These are phyloP conservation scores for Cenchrus americanus DNA, from an alignment of 176 grass and related monocot species.

Conservation along the genomic window DNA sequence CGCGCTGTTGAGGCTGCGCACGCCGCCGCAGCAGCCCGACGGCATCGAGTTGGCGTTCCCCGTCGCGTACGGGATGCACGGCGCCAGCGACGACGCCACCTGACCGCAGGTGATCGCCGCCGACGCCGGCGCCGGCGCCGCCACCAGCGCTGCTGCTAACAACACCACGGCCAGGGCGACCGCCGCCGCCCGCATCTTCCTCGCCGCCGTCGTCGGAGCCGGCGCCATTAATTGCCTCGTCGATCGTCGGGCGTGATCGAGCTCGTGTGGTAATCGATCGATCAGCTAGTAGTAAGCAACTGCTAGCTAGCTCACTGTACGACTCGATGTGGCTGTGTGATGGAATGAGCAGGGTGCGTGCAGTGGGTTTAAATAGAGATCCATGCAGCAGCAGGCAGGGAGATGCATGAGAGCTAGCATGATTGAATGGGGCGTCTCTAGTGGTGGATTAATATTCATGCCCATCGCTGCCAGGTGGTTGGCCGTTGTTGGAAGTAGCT, in stretches of 20 bases:
- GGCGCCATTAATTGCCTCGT: neutral
- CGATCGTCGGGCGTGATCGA: too few relatives aligned
- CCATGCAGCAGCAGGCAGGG: too few relatives aligned
- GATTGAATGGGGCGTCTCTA: too few relatives aligned
- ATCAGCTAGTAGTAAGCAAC: too few relatives aligned
- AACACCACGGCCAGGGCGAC: neutral
- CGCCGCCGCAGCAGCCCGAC: slow-evolving; percentile 39
- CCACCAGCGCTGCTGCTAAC: neutral
- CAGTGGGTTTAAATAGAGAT: too few relatives aligned
- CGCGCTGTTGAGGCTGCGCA: slow-evolving; percentile 22
- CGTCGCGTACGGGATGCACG: slow-evolving; percentile 55
- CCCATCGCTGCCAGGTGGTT: too few relatives aligned
- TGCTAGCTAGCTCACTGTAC: too few relatives aligned
- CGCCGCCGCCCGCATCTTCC: neutral
- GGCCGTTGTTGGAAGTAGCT: too few relatives aligned
- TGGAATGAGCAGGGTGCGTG: too few relatives aligned
- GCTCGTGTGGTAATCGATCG: too few relatives aligned
- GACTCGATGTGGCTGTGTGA: too few relatives aligned
- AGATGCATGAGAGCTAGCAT: neutral
- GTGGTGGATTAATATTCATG: too few relatives aligned
- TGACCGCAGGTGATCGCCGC: slow-evolving; percentile 51
- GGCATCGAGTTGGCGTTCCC: neutral
- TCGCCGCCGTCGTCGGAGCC: neutral
- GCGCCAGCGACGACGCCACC: slow-evolving; percentile 35
- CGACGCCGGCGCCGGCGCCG: slow-evolving; percentile 15